A percentile compares a stretch with the other conserved stretches of the same genome.
Conservation (phyloP, 768 basidiomycete genomes). For the Agaricus sinodeliciosus region DNA sequence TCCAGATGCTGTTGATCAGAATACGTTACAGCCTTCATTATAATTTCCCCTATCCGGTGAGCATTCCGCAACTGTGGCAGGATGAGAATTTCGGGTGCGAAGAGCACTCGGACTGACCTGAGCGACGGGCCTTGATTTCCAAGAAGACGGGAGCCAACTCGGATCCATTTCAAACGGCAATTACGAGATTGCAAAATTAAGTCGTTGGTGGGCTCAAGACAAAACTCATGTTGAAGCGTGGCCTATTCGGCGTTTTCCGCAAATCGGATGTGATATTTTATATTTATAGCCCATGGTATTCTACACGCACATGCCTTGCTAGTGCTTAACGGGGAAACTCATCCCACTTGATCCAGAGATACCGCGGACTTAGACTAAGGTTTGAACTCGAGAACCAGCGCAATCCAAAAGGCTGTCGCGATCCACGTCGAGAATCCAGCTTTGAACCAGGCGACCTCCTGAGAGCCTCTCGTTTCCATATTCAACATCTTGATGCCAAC, state of each 20-base stretch:
- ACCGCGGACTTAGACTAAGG: slow-evolving; percentile 12
- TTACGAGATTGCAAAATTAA: not conserved
- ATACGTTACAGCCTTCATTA: slow-evolving; percentile 18
- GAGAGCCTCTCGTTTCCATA: slow-evolving; percentile 1
- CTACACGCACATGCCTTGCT: not conserved
- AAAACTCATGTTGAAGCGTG: not conserved
- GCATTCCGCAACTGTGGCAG: not conserved
- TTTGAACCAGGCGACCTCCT: not conserved
- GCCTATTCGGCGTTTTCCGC: slow-evolving; percentile 7
- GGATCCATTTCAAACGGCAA: slow-evolving; percentile 4
- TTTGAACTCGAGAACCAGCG: slow-evolving; percentile 8
- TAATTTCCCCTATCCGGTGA: not conserved
- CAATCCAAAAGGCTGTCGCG: slow-evolving; percentile 14
- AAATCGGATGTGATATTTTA: not conserved
- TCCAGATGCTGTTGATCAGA: slow-evolving; percentile 15
- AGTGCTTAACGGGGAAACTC: not conserved
- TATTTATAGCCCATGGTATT: no score
- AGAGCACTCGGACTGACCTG: slow-evolving; percentile 13
- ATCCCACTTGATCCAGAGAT: not conserved
- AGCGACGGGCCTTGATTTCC: slow-evolving; percentile 42
- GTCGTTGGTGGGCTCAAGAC: not conserved
- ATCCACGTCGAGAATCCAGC: slow-evolving; percentile 19
- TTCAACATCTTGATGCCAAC: not conserved
- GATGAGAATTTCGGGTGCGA: not conserved
- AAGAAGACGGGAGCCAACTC: slow-evolving; percentile 70